Base-by-base conservation (phyloP, 1,139 yeast genomes). In the Geotrichum europaeum region DNA sequence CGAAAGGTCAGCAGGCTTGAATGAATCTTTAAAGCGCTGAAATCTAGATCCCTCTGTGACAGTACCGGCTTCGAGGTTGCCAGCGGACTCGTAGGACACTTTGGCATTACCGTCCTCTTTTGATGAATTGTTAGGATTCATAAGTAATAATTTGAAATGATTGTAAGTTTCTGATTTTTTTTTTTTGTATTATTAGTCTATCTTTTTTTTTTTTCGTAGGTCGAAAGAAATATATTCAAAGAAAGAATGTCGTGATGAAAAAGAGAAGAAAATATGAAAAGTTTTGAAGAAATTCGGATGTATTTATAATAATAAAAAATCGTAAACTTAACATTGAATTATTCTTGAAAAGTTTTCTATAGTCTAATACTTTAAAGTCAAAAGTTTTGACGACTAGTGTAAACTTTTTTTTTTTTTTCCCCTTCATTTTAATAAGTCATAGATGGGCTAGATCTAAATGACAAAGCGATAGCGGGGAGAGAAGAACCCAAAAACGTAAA, bases 41-140 rank as follows among this genome's bases (percentile, higher is more conserved):
- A 69, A 70, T 56, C 64, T 52, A 18, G 66, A 57, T 9, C 56
- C 57, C 30, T 53, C 24, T 13, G 59, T 69, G 3, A 52, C 69
- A 1, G 68, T 75, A 18, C 66, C 70, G 47, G 70, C 87, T 2
- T 68, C 70, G 22, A 74, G 75, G 50, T 84, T 78, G 65, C 68
- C 73, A 34, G 84, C 81, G 66, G 22, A 40, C 47, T 81, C 82
- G 81, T 83, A 83, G 68, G 74, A 84, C 0, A 18, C 50, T 20
- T 49, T 49, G 13, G 9, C 25, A 36, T 15, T 40, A 4, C 5
- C 18, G 47, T 40, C 47, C 18, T 40, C 47, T 40, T 40, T 40
- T 15, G 47, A 5, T n/a, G 47, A 5, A 5, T 40, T 40, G 18
- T n/a, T 40, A n/a, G 47, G 47, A 40, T 40, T 18, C 47, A 40